Evolutionary conservation across 768 basidiomycete species (phyloP).

Genomic region (Pleurotus platypus): DNA sequence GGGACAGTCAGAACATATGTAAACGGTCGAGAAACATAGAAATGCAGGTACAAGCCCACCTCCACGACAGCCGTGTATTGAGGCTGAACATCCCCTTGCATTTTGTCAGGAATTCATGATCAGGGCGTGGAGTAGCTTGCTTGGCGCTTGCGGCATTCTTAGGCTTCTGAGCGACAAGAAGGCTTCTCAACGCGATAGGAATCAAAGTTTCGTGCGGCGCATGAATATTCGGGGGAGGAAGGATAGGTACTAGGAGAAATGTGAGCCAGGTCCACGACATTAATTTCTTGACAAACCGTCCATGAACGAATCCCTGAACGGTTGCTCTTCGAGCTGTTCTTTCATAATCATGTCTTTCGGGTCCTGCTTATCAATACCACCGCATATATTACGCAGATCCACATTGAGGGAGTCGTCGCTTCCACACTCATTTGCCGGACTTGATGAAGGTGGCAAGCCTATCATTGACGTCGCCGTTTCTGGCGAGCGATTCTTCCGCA

Average conservation of each 20-base stretch:
- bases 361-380: conserved; percentile 18
- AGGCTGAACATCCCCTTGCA: conserved; percentile 58
- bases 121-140: neutral
- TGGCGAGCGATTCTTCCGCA: neutral
- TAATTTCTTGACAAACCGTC: neutral
- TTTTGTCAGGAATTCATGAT: conserved; percentile 41
- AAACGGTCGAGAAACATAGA: neutral
- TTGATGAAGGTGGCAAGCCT: conserved; percentile 21
- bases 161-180: conserved; percentile 7
- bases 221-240: conserved; percentile 53
- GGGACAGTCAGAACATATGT: neutral
- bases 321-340: conserved; percentile 48
- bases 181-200: conserved; percentile 22
- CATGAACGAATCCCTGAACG: conserved; percentile 1
- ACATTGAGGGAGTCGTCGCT: conserved; percentile 22
- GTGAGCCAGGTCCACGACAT: neutral
- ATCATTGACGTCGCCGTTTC: conserved; percentile 15
- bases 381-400: conserved; percentile 30
- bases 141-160: neutral
- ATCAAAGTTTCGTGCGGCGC: conserved; percentile 26
- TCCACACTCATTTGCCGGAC: neutral
- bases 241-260: conserved; percentile 42
- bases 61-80: conserved; percentile 63
- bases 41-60: conserved; percentile 34
- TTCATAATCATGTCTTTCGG: conserved; percentile 41